These are phyloP conservation scores for Rhodotorula kratochvilovae DNA, from an alignment of 768 basidiomycete genomes.

Conservation along the genomic window DNA sequence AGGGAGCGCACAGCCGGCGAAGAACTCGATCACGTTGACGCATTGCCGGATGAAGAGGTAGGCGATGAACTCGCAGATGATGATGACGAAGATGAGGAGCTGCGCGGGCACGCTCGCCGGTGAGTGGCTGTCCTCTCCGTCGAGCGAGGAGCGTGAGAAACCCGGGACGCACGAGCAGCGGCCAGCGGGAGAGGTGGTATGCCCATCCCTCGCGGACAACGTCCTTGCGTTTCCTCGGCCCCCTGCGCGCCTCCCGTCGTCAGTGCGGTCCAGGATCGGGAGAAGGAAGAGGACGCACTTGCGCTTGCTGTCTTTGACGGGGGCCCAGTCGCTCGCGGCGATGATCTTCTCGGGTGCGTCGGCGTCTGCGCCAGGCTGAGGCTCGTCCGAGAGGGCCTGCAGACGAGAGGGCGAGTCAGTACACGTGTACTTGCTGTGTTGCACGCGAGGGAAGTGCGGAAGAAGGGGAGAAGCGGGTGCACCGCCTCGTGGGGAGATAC, in stretches of 20 bases:
- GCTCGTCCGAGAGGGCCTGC: constrained; percentile 21
- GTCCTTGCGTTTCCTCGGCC: constrained; percentile 28
- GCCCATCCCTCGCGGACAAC: constrained; percentile 45
- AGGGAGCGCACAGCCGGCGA: constrained; percentile 66
- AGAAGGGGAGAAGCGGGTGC: background rate
- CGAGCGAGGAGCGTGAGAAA: constrained; percentile 25
- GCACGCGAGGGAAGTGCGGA: too few relatives aligned
- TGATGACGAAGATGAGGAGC: constrained; percentile 78
- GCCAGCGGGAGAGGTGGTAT: constrained; percentile 41
- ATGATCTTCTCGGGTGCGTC: constrained; percentile 51
- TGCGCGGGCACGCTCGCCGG: constrained; percentile 44
- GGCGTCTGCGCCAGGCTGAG: too few relatives aligned
- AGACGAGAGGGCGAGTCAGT: too few relatives aligned
- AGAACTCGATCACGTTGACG: constrained; percentile 90
- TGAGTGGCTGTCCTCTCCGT: background rate
- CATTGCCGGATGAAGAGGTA: constrained; percentile 85
- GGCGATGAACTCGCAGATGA: constrained; percentile 66
- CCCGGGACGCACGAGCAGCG: constrained; percentile 31
- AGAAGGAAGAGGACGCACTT: constrained; percentile 4
- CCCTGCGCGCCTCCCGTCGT: background rate
- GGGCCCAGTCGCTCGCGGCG: constrained; percentile 81
- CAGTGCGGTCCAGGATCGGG: too few relatives aligned
- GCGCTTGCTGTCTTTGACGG: constrained; percentile 57
- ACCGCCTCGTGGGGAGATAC: background rate
- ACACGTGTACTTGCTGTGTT: too few relatives aligned